phyloP scores from a whole-genome alignment of 139 green algal species.

The Micractinium sp. region DNA sequence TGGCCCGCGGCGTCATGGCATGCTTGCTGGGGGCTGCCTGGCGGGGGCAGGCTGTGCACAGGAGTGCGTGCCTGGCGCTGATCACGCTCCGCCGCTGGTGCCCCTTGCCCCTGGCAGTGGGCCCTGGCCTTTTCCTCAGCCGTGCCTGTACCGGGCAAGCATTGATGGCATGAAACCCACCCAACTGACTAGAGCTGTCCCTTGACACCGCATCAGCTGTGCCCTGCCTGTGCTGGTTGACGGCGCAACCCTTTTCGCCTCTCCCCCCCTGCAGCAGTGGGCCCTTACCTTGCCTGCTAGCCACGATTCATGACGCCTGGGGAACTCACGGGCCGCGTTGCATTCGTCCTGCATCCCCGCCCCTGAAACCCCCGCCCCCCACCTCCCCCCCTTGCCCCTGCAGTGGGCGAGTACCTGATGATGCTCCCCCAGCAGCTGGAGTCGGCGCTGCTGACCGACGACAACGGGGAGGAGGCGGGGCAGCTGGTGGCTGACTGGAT shows the following conservation, averaged over 20 bases:
- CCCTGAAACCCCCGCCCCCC: neutral
- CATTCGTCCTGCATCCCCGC: neutral
- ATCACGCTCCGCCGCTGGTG: neutral
- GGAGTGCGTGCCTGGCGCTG: neutral
- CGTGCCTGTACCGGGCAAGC: too few species aligned
- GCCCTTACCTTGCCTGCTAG: neutral
- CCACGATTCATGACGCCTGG: neutral
- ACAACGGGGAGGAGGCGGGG: conserved; percentile 47
- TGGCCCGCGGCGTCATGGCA: neutral
- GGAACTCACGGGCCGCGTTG: neutral
- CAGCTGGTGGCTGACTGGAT: conserved; percentile 87
- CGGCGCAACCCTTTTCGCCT: neutral
- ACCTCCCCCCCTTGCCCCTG: neutral
- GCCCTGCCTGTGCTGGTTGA: too few species aligned
- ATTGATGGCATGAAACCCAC: too few species aligned
- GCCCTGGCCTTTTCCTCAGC: neutral
- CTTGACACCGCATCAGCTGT: too few species aligned
- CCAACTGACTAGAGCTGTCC: neutral
- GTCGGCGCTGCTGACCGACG: conserved; percentile 51
- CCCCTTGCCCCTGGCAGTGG: neutral
- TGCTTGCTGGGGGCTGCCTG: too few species aligned
- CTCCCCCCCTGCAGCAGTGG: neutral
- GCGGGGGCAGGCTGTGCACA: neutral
- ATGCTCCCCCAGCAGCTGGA: conserved; percentile 91
- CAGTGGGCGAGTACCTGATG: conserved; percentile 90